Conservation (phyloP, 805 yeast genomes). For the Cyberlindnera subsufficiens region DNA sequence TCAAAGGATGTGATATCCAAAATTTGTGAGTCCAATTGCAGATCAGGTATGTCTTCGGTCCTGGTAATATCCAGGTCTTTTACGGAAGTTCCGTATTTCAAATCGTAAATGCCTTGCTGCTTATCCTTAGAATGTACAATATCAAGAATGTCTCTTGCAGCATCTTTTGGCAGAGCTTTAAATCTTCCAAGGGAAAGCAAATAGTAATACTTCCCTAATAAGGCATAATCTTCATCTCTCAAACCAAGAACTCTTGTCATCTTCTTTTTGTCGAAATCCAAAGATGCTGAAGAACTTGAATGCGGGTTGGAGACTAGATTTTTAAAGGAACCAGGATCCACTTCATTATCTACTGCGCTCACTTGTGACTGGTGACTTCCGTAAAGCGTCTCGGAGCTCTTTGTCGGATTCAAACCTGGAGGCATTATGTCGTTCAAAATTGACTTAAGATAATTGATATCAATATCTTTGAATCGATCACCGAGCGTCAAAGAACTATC, state of each 20-base stretch:
- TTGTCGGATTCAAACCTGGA: not conserved
- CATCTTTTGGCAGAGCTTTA: conserved; percentile 8
- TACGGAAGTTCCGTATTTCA: conserved; percentile 8
- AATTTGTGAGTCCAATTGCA: not conserved
- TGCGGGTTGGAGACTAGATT: too few species aligned
- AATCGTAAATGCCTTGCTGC: conserved; percentile 11
- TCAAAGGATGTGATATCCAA: conserved; percentile 3
- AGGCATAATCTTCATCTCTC: conserved; percentile 5
- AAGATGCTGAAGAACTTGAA: too few species aligned
- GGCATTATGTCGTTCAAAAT: not conserved
- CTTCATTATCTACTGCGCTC: too few species aligned
- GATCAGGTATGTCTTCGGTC: not conserved
- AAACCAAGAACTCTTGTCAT: conserved; percentile 3
- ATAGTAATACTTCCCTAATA: conserved; percentile 6
- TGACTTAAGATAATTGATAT: not conserved
- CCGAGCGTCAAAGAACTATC: not conserved
- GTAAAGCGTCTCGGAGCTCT: too few species aligned
- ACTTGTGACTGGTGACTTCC: too few species aligned
- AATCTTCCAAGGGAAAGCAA: conserved; percentile 9
- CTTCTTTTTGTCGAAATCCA: not conserved
- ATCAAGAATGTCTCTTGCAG: conserved; percentile 5
- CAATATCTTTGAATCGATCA: not conserved
- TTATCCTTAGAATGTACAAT: conserved; percentile 10
- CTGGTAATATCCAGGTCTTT: conserved; percentile 8
- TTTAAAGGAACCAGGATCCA: too few species aligned